A percentile compares a stretch with the other conserved stretches of the same genome.
These are phyloP conservation scores for Geotrichum ghanense DNA, from an alignment of 805 yeast genomes.

Conservation along the genomic window DNA sequence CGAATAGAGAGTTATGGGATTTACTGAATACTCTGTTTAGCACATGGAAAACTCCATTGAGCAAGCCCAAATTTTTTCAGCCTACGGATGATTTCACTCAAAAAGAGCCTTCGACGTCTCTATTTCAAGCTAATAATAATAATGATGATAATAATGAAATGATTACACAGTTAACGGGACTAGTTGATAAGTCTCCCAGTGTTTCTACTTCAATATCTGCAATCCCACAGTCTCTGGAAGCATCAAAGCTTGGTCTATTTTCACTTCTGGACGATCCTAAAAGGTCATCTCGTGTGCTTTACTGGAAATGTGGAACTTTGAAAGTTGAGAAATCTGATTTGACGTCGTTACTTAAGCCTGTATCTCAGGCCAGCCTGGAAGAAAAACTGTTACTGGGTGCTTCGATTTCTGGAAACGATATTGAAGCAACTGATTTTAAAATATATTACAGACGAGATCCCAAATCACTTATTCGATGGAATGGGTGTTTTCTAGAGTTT, in stretches of 20 bases:
- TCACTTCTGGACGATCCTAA: not conserved
- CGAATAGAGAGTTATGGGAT: not conserved
- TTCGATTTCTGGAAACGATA: not conserved
- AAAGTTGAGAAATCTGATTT: not conserved
- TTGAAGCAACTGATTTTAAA: not conserved
- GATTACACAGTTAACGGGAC: not conserved
- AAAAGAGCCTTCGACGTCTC: not conserved
- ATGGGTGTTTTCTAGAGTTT: not conserved
- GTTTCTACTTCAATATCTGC: too few relatives aligned
- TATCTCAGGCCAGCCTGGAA: not conserved
- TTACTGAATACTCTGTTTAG: not conserved
- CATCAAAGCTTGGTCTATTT: not conserved
- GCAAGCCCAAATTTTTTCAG: not conserved
- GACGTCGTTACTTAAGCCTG: not conserved
- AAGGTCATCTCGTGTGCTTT: not conserved
- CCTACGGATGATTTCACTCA: not conserved
- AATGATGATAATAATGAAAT: not conserved
- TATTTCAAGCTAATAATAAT: too few relatives aligned
- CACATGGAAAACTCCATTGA: too few relatives aligned
- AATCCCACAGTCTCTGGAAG: too few relatives aligned
- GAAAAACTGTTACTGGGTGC: not conserved
- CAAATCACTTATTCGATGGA: not conserved
- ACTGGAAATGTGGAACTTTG: not conserved
- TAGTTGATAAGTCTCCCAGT: too few relatives aligned
- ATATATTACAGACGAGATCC: not conserved